phyloP scores from a whole-genome alignment of 2,329 filamentous ascomycete species.

The Fusarium guadeloupense region DNA sequence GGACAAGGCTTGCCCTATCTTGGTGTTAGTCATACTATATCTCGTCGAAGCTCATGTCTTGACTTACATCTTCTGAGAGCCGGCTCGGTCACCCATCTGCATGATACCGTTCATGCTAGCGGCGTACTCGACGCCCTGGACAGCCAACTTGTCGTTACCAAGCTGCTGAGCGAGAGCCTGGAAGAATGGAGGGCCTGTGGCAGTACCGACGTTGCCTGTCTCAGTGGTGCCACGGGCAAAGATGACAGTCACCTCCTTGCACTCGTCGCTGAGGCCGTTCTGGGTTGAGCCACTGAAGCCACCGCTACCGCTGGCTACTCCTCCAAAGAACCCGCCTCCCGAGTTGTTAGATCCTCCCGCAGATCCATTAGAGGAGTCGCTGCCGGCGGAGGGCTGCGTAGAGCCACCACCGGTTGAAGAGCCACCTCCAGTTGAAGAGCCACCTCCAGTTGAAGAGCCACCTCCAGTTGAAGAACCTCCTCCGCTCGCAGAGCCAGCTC shows the following conservation, averaged over 20 bases:
- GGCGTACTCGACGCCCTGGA: conserved; percentile 65
- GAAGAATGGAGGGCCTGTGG: conserved; percentile 62
- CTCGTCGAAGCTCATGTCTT: neutral
- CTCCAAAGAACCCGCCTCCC: neutral
- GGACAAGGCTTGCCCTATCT: conserved; percentile 34
- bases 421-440: conserved; percentile 3
- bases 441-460: neutral
- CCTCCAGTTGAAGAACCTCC: neutral
- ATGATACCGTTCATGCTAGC: conserved; percentile 57
- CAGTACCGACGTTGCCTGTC: conserved; percentile 59
- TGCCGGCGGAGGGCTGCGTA: no score
- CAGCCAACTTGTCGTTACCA: conserved; percentile 55
- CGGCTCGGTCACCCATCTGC: conserved; percentile 54
- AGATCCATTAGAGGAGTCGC: no score
- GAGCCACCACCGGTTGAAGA: neutral
- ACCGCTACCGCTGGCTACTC: neutral
- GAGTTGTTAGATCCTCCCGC: no score
- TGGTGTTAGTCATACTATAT: neutral
- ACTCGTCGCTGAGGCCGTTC: conserved; percentile 38
- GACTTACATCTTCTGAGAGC: conserved; percentile 58
- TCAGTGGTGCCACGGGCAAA: conserved; percentile 67
- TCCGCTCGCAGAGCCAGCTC: neutral
- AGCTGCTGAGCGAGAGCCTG: conserved; percentile 53
- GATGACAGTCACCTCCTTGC: conserved; percentile 58
- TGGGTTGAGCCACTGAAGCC: conserved; percentile 30